Conservation (phyloP, 345 rosid species). For the Capsella bursapastoris region DNA sequence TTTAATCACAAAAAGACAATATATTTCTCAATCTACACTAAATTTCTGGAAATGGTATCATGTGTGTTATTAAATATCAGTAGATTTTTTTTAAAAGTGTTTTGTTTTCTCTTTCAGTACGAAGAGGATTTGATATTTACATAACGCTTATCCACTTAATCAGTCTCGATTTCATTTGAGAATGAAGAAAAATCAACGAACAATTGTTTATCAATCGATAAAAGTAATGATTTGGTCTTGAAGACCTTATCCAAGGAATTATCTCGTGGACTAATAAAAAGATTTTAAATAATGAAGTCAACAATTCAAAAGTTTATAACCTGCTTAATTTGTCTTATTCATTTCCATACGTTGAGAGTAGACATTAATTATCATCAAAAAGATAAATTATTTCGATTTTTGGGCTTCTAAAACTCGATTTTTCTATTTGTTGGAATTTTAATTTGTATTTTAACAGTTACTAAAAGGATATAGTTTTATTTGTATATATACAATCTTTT, state of each 20-base stretch:
- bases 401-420: background rate
- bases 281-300: background rate
- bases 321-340: conserved; percentile 32
- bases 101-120: too few species aligned
- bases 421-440: background rate
- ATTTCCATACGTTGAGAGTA: background rate
- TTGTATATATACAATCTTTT: background rate
- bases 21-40: too few species aligned
- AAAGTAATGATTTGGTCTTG: background rate
- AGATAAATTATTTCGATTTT: background rate
- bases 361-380: background rate
- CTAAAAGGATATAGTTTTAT: background rate
- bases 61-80: too few species aligned
- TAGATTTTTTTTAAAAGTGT: too few species aligned
- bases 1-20: too few species aligned
- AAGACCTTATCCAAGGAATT: conserved; percentile 25
- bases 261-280: conserved; percentile 26
- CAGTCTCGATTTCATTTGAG: background rate
- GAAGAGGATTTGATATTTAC: background rate
- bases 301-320: conserved; percentile 16
- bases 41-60: too few species aligned
- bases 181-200: conserved; percentile 7
- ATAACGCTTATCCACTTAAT: background rate
- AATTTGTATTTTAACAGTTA: background rate
- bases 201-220: background rate